Percentiles rank a stretch among this genome's conserved stretches.
phyloP scores from a whole-genome alignment of 768 basidiomycete genomes.

The Lentinula raphanica region DNA sequence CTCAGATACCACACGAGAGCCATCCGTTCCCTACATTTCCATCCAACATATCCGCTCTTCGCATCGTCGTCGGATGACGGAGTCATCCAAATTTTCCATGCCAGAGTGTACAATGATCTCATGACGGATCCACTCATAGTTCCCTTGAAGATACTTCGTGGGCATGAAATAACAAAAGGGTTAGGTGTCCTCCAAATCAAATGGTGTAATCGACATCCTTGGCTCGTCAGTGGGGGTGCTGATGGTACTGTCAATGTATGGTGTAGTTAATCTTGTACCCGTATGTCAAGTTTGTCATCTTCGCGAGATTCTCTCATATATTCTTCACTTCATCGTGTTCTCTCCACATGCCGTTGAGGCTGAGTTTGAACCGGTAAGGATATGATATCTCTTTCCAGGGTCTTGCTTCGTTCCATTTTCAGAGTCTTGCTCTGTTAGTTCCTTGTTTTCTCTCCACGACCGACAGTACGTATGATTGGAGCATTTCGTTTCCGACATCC shows the following conservation, averaged over 20 bases:
- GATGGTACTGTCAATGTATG: slow-evolving; percentile 87
- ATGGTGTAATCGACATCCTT: slow-evolving; percentile 88
- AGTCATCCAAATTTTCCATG: slow-evolving; percentile 94
- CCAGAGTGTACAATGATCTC: slow-evolving; percentile 88
- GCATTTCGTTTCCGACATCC: background rate
- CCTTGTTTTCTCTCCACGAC: background rate
- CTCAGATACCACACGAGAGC: slow-evolving; percentile 89
- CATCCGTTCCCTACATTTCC: slow-evolving; percentile 89
- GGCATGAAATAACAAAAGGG: slow-evolving; percentile 81
- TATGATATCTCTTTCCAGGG: background rate
- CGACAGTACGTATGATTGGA: background rate
- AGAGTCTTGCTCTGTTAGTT: background rate
- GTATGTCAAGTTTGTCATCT: background rate
- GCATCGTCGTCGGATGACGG: slow-evolving; percentile 97
- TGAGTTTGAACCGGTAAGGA: background rate
- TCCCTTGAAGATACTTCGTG: slow-evolving; percentile 91
- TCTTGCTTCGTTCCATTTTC: background rate
- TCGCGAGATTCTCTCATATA: background rate
- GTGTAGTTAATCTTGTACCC: slow-evolving; percentile 54
- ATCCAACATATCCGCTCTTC: slow-evolving; percentile 92
- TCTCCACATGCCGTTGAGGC: background rate
- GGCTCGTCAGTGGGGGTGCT: slow-evolving; percentile 89
- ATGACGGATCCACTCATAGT: slow-evolving; percentile 98
- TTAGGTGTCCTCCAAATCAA: slow-evolving; percentile 87
- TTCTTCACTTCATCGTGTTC: no score